A percentile compares a stretch with the other conserved stretches of the same genome.
These are phyloP conservation scores for Auriculariales sp. DNA, from an alignment of 768 basidiomycete genomes.

Conservation along the genomic window DNA sequence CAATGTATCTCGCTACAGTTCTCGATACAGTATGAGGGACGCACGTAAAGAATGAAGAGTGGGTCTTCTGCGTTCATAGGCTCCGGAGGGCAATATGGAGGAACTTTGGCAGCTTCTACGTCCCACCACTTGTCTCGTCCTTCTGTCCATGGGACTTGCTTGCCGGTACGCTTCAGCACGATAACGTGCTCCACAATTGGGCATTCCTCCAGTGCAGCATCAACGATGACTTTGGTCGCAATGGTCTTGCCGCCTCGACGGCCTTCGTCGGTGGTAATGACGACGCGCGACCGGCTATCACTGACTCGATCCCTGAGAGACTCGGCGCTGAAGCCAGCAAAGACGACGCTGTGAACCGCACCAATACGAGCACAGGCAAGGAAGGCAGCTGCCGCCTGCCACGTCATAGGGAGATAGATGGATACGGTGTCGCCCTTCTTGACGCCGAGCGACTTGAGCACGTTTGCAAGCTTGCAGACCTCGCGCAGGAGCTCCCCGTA, in stretches of 20 bases:
- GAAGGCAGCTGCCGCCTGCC: conserved; percentile 93
- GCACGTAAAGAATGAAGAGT: conserved; percentile 93
- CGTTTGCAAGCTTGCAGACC: conserved; percentile 81
- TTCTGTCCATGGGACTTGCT: conserved; percentile 59
- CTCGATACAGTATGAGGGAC: conserved; percentile 17
- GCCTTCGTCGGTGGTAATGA: conserved; percentile 94
- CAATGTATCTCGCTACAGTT: conserved; percentile 1
- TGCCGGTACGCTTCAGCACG: conserved; percentile 80
- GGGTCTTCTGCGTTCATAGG: conserved; percentile 89
- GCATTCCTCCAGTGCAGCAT: conserved; percentile 74
- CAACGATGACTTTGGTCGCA: conserved; percentile 87
- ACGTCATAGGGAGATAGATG: conserved; percentile 88
- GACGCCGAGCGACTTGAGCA: conserved; percentile 76
- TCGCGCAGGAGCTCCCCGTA: conserved; percentile 82
- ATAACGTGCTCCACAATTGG: conserved; percentile 82
- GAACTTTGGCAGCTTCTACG: conserved; percentile 74
- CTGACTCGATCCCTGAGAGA: conserved; percentile 82
- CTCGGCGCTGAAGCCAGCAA: conserved; percentile 94
- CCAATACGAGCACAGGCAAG: conserved; percentile 96
- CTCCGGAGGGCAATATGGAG: conserved; percentile 78
- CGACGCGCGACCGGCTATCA: conserved; percentile 79
- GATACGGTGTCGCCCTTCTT: conserved; percentile 93
- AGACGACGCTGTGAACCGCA: conserved; percentile 92
- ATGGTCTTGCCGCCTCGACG: conserved; percentile 87
- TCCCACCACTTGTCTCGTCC: conserved; percentile 96